Percentiles rank a stretch among this genome's conserved stretches.
phyloP scores from a whole-genome alignment of 2,329 filamentous ascomycete genomes.

The Colletotrichum cereale region DNA sequence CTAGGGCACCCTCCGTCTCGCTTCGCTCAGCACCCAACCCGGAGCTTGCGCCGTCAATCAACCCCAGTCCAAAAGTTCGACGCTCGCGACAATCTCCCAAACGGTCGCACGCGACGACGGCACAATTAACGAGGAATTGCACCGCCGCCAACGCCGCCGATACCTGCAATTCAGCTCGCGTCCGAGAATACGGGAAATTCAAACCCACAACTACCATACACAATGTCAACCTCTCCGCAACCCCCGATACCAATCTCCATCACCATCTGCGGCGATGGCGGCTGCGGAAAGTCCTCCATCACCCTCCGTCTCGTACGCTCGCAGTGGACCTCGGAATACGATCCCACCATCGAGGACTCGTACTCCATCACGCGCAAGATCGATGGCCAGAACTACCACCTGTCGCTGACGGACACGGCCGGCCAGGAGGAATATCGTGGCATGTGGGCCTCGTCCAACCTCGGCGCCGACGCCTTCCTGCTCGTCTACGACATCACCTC shows the following conservation, averaged over 20 bases:
- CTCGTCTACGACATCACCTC: conserved; percentile 91
- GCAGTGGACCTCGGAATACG: conserved; percentile 87
- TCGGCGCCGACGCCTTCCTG: conserved; percentile 84
- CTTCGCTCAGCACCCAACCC: background rate
- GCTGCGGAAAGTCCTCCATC: conserved; percentile 87
- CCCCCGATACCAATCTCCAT: conserved; percentile 74
- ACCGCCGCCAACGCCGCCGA: background rate
- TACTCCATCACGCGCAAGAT: conserved; percentile 86
- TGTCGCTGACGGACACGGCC: conserved; percentile 84
- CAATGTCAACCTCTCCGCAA: conserved; percentile 45
- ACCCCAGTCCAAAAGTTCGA: background rate
- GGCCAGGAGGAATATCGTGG: conserved; percentile 92
- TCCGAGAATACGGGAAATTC: background rate
- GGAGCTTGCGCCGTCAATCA: conserved; percentile 1
- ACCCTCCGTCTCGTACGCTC: conserved; percentile 85
- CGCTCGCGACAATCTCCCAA: background rate
- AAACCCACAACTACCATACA: background rate
- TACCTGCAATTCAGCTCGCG: background rate
- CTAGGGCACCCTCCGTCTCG: background rate
- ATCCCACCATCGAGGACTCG: conserved; percentile 85
- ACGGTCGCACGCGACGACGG: conserved; percentile 18
- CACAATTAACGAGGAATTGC: background rate
- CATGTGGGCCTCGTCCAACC: conserved; percentile 85
- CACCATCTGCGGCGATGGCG: conserved; percentile 88
- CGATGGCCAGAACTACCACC: conserved; percentile 84